Evolutionary conservation across 2,329 filamentous ascomycete species (phyloP).

Genomic region (Byssochlamys sp.): DNA sequence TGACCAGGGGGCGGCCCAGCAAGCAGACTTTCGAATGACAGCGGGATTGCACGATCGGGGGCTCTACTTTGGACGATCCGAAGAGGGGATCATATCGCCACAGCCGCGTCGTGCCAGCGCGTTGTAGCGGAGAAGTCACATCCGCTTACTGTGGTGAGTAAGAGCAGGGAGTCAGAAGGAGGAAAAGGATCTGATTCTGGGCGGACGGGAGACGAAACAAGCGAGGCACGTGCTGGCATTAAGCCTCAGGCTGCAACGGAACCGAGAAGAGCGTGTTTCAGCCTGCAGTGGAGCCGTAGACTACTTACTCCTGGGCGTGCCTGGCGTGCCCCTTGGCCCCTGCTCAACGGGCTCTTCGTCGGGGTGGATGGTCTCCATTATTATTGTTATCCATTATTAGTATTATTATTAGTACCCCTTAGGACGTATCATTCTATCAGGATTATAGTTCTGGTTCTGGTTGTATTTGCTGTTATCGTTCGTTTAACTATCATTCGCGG

Average conservation of each 20-base stretch:
- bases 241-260: neutral
- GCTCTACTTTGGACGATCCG: neutral
- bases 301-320: neutral
- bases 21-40: neutral
- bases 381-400: too few species aligned
- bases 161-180: neutral
- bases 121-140: neutral
- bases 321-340: neutral
- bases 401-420: too few species aligned
- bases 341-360: neutral
- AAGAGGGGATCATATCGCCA: neutral
- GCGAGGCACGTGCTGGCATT: neutral
- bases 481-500: too few species aligned
- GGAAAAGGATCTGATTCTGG: neutral
- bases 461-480: too few species aligned
- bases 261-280: neutral
- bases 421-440: too few species aligned
- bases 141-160: neutral
- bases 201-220: neutral
- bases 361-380: too few species aligned
- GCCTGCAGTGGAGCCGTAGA: neutral
- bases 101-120: neutral
- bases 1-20: neutral
- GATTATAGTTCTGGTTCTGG: too few species aligned
- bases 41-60: neutral